Evolutionary conservation across 2,329 filamentous ascomycete genomes (phyloP).

Genomic region (Aspergillus fructus): DNA sequence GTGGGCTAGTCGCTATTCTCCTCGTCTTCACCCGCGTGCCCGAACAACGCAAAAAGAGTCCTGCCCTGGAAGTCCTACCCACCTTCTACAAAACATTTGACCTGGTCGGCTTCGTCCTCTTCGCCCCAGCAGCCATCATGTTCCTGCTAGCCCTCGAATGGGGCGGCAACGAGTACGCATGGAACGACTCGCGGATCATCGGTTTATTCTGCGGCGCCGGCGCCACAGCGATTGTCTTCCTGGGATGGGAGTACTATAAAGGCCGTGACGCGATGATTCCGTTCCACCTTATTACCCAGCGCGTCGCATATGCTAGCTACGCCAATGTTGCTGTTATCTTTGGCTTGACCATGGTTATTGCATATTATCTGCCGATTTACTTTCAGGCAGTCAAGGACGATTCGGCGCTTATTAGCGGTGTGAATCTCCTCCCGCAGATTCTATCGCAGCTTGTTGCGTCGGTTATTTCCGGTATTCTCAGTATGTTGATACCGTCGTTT

Average conservation of each 20-base stretch:
- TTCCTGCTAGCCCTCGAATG: constrained; percentile 58
- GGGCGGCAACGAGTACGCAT: constrained; percentile 55
- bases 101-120: constrained; percentile 49
- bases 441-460: constrained; percentile 35
- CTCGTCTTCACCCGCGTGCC: constrained; percentile 24
- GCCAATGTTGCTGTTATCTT: constrained; percentile 34
- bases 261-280: constrained; percentile 19
- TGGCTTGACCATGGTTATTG: constrained; percentile 29
- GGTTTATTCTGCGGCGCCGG: constrained; percentile 37
- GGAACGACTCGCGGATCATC: constrained; percentile 45
- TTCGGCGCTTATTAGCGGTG: constrained; percentile 25
- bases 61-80: constrained; percentile 2
- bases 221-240: constrained; percentile 9
- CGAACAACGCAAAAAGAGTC: constrained; percentile 3
- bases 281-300: constrained; percentile 1
- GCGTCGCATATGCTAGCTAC: constrained; percentile 25
- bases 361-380: constrained; percentile 51
- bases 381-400: constrained; percentile 45
- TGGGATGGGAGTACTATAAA: constrained; percentile 14
- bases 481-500: constrained; percentile 14
- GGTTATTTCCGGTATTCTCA: constrained; percentile 32
- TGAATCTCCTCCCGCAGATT: constrained; percentile 26
- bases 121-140: constrained; percentile 54
- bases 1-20: constrained; percentile 20
- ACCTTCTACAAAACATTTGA: constrained; percentile 44